These are phyloP conservation scores for Pulveroboletus sp. DNA, from an alignment of 768 basidiomycete genomes.

Conservation along the genomic window DNA sequence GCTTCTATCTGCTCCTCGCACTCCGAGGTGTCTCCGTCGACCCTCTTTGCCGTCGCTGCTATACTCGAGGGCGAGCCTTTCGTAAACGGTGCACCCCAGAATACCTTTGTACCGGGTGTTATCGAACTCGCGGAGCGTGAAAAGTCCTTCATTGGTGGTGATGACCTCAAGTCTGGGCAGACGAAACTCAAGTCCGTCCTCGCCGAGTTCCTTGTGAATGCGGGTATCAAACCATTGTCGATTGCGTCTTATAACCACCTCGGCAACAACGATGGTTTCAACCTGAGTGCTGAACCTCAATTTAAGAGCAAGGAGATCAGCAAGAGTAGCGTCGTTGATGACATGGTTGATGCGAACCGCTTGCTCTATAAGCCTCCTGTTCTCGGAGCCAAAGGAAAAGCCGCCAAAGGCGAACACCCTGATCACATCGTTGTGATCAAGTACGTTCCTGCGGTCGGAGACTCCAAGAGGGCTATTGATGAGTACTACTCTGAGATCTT, in stretches of 20 bases:
- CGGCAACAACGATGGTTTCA: conserved; percentile 96
- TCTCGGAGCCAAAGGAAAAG: conserved; percentile 48
- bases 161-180: conserved; percentile 97
- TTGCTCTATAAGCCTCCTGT: conserved; percentile 84
- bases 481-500: conserved; percentile 99
- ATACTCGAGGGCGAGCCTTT: conserved; percentile 95
- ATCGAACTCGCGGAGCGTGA: conserved; percentile 88
- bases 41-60: conserved; percentile 90
- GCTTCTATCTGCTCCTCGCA: conserved; percentile 78
- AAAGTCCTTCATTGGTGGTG: conserved; percentile 92
- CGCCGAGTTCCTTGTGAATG: conserved; percentile 98
- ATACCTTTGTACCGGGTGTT: conserved; percentile 96
- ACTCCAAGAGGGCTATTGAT: conserved; percentile 98
- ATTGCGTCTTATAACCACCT: conserved; percentile 99
- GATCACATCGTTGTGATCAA: conserved; percentile 98
- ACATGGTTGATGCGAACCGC: conserved; percentile 92
- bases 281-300: conserved; percentile 84
- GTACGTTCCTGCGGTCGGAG: conserved; percentile 93
- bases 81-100: conserved; percentile 97
- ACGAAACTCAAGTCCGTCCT: conserved; percentile 96
- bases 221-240: conserved; percentile 95
- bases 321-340: conserved; percentile 95
- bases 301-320: conserved; percentile 99
- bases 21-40: conserved; percentile 93
- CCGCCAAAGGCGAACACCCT: conserved; percentile 89